Base-by-base conservation (phyloP, 495 filamentous ascomycete species). In the Hypoxylon rickii region DNA sequence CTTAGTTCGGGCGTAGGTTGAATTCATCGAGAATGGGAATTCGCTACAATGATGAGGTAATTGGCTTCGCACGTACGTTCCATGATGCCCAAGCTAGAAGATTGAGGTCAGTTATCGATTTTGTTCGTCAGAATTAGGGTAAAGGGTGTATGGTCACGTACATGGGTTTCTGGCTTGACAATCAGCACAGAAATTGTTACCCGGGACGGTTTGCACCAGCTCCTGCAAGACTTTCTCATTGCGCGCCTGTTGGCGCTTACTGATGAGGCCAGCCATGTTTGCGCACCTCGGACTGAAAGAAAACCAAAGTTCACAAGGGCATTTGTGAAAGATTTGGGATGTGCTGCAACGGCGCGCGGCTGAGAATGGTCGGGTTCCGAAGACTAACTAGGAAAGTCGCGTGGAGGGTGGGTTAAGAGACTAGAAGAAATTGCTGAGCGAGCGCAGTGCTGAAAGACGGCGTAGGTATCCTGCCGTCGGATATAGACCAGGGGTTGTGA, bases 241-340 rank as follows among this genome's bases (percentile, higher is more conserved):
- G 76, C 94, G 92, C 80, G 86, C 89, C 79, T 96, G 92, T 75
- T 96, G 89, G 68, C 94, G 92, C 83, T 97, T 98, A 79, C 83
- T 96, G 57, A 81, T 61, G 20, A 75, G 65, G 39, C 67, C 71
- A 20, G 79, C 70, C 80, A 82, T 82, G 57, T 37, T 68, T 64
- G 64, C 58, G 65, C 46, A 51, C 36, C 34, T 26, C n/a, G 15
- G 8, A 7, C 19, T n/a, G 1, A 42, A 32, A 32, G 17, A 32
- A 0, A 44, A 49, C 31, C 12, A n/a, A 47, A 22, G 46, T 37
- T 47, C 58, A 33, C 58, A 51, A 43, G 58, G 56, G 51, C 58
- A 55, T 51, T 36, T 7, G 36, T 42, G 29, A 42, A 51, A 24
- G 19, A 24, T 22, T 29, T 29, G 24, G 26, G 16, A 55, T 43